Percentiles rank a stretch among this genome's conserved stretches.
Evolutionary conservation across 352 stramenopile genomes (phyloP).

Genomic region (Phytophthora palmivora): DNA sequence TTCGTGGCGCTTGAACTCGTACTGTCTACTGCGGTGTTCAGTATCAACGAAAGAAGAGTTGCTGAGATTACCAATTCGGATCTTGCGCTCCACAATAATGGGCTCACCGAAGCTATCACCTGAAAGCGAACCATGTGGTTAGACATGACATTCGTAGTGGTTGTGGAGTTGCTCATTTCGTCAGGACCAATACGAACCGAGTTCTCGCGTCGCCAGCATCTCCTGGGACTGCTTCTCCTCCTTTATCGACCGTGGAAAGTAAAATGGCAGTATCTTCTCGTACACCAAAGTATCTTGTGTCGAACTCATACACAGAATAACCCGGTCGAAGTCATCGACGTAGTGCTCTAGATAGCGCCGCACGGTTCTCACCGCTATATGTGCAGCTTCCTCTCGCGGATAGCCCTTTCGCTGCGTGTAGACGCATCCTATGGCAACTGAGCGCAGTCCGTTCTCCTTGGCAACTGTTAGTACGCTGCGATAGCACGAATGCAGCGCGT

Average conservation of each 20-base stretch:
- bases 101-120: conserved; percentile 80
- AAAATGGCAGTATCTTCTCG: conserved; percentile 69
- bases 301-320: conserved; percentile 77
- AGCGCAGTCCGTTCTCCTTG: conserved; percentile 69
- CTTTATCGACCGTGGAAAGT: conserved; percentile 62
- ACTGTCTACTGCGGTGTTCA: conserved; percentile 37
- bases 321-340: conserved; percentile 52
- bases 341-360: conserved; percentile 86
- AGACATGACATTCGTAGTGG: neutral
- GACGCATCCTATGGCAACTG: conserved; percentile 79
- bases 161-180: neutral
- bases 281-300: conserved; percentile 70
- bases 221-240: conserved; percentile 43
- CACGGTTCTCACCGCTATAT: conserved; percentile 75
- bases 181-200: conserved; percentile 34
- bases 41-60: conserved; percentile 13
- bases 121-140: neutral
- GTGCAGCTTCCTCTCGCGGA: conserved; percentile 77
- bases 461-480: conserved; percentile 63
- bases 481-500: conserved; percentile 86
- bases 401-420: conserved; percentile 81
- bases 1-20: conserved; percentile 14
- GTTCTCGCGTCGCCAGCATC: conserved; percentile 43
- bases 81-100: conserved; percentile 84
- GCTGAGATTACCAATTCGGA: conserved; percentile 60